phyloP scores from a whole-genome alignment of 2,329 filamentous ascomycete species.

The Fusarium protoensiforme region DNA sequence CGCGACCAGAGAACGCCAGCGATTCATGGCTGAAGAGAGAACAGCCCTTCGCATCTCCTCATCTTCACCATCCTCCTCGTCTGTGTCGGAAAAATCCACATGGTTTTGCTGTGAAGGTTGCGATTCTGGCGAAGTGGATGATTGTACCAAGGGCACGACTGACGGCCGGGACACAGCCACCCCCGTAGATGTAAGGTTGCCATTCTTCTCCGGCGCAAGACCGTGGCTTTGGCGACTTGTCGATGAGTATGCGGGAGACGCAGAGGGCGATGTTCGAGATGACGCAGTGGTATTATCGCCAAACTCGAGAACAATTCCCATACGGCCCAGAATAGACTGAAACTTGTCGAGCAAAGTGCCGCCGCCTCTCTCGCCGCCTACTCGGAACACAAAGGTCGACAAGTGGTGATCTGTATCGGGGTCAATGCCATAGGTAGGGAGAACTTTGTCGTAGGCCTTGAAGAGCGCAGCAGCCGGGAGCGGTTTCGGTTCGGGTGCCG shows the following conservation, averaged over 20 bases:
- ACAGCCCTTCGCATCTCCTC: slow-evolving; percentile 34
- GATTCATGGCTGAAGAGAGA: slow-evolving; percentile 36
- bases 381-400: slow-evolving; percentile 81
- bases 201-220: not conserved
- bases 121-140: slow-evolving; percentile 1
- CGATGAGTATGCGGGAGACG: slow-evolving; percentile 36
- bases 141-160: not conserved
- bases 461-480: slow-evolving; percentile 83
- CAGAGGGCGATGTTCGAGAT: slow-evolving; percentile 33
- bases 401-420: slow-evolving; percentile 80
- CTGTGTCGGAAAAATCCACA: slow-evolving; percentile 4
- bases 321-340: slow-evolving; percentile 71
- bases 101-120: slow-evolving; percentile 8
- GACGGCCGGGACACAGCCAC: slow-evolving; percentile 3
- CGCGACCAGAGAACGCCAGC: slow-evolving; percentile 38
- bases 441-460: slow-evolving; percentile 79
- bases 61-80: slow-evolving; percentile 26
- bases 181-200: slow-evolving; percentile 7
- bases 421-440: slow-evolving; percentile 76
- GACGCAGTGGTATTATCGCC: slow-evolving; percentile 50
- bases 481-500: slow-evolving; percentile 68
- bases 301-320: slow-evolving; percentile 79
- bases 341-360: slow-evolving; percentile 76
- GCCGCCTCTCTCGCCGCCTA: slow-evolving; percentile 73
- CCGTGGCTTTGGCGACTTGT: slow-evolving; percentile 32